These are phyloP conservation scores for Sordariomycetes sp. DNA, from an alignment of 2,329 filamentous ascomycete species.

Conservation along the genomic window DNA sequence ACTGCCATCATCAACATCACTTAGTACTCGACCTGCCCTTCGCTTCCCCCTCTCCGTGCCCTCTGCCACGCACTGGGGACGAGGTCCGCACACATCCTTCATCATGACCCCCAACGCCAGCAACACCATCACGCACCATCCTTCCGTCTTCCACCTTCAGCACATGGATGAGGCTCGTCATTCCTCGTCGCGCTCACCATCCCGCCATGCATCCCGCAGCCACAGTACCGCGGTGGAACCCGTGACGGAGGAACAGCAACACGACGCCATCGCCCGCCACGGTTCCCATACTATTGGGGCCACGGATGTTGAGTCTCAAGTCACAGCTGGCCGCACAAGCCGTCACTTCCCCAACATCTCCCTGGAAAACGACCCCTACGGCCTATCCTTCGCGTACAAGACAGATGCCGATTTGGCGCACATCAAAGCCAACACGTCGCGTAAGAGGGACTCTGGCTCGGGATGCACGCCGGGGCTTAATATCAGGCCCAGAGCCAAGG, in stretches of 20 bases:
- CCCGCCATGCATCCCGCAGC: slow-evolving; percentile 10
- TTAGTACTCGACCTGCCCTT: no score
- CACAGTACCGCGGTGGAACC: slow-evolving; percentile 36
- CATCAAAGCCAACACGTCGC: slow-evolving; percentile 73
- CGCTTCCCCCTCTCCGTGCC: background rate
- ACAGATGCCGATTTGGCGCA: slow-evolving; percentile 63
- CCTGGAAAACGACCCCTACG: slow-evolving; percentile 68
- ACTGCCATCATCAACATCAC: no score
- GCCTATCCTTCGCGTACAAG: slow-evolving; percentile 70
- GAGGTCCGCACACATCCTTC: no score
- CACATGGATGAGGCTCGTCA: slow-evolving; percentile 26
- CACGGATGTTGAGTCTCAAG: slow-evolving; percentile 41
- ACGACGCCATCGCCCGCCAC: slow-evolving; percentile 33
- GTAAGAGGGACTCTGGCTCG: slow-evolving; percentile 51
- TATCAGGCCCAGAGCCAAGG: background rate
- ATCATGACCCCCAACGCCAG: slow-evolving; percentile 32
- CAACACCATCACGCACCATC: slow-evolving; percentile 32
- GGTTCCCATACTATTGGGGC: slow-evolving; percentile 17
- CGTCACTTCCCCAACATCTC: slow-evolving; percentile 47
- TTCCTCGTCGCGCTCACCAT: no score
- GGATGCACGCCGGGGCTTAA: slow-evolving; percentile 10
- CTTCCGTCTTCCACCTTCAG: slow-evolving; percentile 32
- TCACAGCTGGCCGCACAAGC: slow-evolving; percentile 22
- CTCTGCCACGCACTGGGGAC: no score
- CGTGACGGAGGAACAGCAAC: slow-evolving; percentile 18